phyloP scores from a whole-genome alignment of 257 asterid genomes.

The Linderniella brevidens region DNA sequence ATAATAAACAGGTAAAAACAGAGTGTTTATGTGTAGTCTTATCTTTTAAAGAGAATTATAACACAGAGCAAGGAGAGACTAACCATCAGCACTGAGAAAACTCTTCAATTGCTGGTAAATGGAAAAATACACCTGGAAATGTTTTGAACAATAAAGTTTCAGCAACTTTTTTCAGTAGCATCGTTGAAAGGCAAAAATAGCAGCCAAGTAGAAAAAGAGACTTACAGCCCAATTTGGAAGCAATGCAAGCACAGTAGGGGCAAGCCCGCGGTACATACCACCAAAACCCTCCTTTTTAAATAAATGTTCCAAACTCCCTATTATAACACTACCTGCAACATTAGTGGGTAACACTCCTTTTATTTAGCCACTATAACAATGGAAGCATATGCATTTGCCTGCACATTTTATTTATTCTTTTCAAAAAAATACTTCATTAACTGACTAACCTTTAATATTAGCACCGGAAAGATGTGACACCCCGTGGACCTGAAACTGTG shows the following conservation, averaged over 20 bases:
- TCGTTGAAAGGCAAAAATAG: background rate
- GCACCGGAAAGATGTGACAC: slow-evolving; percentile 45
- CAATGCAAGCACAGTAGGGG: slow-evolving; percentile 87
- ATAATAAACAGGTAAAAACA: slow-evolving; percentile 2
- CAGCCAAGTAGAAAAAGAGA: slow-evolving; percentile 2
- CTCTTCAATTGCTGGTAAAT: slow-evolving; percentile 77
- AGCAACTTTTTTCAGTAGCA: background rate
- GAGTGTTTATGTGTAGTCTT: background rate
- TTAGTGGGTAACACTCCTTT: slow-evolving; percentile 8
- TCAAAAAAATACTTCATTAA: background rate
- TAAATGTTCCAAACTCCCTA: slow-evolving; percentile 81
- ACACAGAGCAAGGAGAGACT: slow-evolving; percentile 17
- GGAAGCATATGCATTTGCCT: slow-evolving; percentile 1
- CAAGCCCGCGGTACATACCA: slow-evolving; percentile 95
- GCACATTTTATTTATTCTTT: background rate
- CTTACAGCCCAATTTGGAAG: slow-evolving; percentile 97
- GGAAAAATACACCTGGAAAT: slow-evolving; percentile 82
- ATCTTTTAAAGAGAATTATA: slow-evolving; percentile 1
- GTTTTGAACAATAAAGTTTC: background rate
- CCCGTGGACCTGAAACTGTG: slow-evolving; percentile 94
- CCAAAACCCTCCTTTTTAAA: slow-evolving; percentile 71
- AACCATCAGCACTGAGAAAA: slow-evolving; percentile 68
- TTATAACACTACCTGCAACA: slow-evolving; percentile 61
- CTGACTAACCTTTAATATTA: slow-evolving; percentile 62
- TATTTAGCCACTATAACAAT: slow-evolving; percentile 1